These are phyloP conservation scores for Dryas drummondii DNA, from an alignment of 306 rosid genomes.

Conservation along the genomic window DNA sequence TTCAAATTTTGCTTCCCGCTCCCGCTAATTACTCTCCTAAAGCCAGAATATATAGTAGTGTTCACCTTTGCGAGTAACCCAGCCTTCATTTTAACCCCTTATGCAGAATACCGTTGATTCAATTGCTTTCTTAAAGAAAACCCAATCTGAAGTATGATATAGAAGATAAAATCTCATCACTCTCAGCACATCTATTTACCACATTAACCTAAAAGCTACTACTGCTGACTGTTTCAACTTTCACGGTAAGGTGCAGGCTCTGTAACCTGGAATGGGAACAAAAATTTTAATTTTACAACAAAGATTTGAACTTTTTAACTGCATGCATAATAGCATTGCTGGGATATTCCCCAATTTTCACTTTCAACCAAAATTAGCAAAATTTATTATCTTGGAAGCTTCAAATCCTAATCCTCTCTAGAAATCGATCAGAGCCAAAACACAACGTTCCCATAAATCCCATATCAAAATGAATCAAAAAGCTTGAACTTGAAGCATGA, in stretches of 20 bases:
- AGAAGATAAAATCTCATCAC: slow-evolving; percentile 40
- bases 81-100: slow-evolving; percentile 62
- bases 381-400: not conserved
- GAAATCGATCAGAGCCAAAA: not conserved
- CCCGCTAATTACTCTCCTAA: slow-evolving; percentile 36
- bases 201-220: slow-evolving; percentile 10
- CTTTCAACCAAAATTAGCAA: not conserved
- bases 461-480: slow-evolving; percentile 2
- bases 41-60: slow-evolving; percentile 40
- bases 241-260: slow-evolving; percentile 21
- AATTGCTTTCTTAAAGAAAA: slow-evolving; percentile 19
- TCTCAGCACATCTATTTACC: slow-evolving; percentile 29
- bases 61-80: slow-evolving; percentile 55
- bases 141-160: slow-evolving; percentile 19
- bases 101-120: slow-evolving; percentile 29
- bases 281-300: slow-evolving; percentile 8
- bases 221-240: slow-evolving; percentile 18
- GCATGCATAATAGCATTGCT: not conserved
- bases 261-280: slow-evolving; percentile 38
- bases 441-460: not conserved
- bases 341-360: not conserved
- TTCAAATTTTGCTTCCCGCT: slow-evolving; percentile 26
- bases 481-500: not conserved
- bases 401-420: slow-evolving; percentile 1
- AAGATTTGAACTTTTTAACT: not conserved